A percentile compares a stretch with the other conserved stretches of the same genome.
Evolutionary conservation across 2,329 filamentous ascomycete species (phyloP).

Genomic region (Ascocoryne sarcoides): DNA sequence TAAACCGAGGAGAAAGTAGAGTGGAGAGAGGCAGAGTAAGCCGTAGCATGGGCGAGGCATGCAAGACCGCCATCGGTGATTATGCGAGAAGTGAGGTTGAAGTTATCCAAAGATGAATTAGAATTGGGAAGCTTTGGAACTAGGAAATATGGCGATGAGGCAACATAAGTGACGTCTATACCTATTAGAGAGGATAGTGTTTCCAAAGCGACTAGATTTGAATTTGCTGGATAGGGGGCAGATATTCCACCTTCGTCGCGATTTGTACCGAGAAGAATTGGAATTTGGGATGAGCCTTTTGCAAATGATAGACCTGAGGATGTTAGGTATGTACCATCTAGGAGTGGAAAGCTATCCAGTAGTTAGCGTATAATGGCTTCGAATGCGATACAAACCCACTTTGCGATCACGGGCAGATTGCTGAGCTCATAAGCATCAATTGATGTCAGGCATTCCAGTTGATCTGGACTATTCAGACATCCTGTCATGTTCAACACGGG

Average conservation of each 20-base stretch:
- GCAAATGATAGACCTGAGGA: constrained; percentile 1
- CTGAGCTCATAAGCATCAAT: constrained; percentile 5
- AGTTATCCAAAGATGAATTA: constrained; percentile 8
- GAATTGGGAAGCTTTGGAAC: neutral
- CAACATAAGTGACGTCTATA: neutral
- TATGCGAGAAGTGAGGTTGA: constrained; percentile 23
- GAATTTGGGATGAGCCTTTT: constrained; percentile 7
- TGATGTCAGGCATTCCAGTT: constrained; percentile 6
- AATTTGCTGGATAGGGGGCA: constrained; percentile 8
- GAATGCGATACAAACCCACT: constrained; percentile 1
- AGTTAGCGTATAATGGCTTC: too few species aligned
- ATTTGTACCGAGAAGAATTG: constrained; percentile 21
- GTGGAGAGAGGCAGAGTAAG: constrained; percentile 19
- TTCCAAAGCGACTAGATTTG: neutral
- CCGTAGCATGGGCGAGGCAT: constrained; percentile 21
- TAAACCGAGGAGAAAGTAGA: constrained; percentile 24
- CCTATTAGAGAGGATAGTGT: neutral
- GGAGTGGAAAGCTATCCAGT: constrained; percentile 10
- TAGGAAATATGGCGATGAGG: neutral
- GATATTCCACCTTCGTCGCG: constrained; percentile 24
- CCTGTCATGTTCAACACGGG: constrained; percentile 4
- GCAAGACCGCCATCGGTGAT: constrained; percentile 19
- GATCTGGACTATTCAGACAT: constrained; percentile 7
- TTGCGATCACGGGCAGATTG: constrained; percentile 2
- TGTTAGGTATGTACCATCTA: constrained; percentile 23